Evolutionary conservation across 148 eudicot genomes (phyloP), one percentile per base, ranked within the genome.

Genomic region (Vaccinium macrocarpon): DNA sequence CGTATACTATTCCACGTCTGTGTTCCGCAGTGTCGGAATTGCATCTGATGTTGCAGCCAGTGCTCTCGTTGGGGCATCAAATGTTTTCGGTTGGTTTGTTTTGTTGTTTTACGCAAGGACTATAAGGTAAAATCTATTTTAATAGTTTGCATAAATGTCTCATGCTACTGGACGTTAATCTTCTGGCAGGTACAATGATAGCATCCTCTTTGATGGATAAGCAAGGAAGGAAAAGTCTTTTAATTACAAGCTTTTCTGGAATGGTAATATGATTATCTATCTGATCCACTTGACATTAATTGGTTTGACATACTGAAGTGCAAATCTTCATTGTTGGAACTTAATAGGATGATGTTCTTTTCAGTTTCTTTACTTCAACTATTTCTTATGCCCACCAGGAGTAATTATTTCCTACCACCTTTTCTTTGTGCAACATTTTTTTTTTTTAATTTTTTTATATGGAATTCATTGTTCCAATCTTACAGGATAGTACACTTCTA

Each of bases 11-110:
- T 97, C 99, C 27, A 97, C 99, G 2, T 89, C 98, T 23, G 99
- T 97, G 23, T 97, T 97, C 87, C 96, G 97, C 5, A 93, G 93
- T 87, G 98, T 98, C 86, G 99, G 99, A 82, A 92, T 97, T 88
- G 87, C 93, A 86, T 97, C 99, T 71, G 99, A 97, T 89, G 97
- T 97, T 86, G 99, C 99, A 81, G 99, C 99, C 76, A 97, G 99
- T 91, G 97, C 99, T 87, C 88, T 97, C 9, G 99, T 97, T 80
- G 99, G 99, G 74, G 99, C 96, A 74, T 83, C 99, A 27, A 97
- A 97, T 91, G 99, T 97, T 80, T 88, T 97, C 42, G 99, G 99
- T 93, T 53, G 80, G 92, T 86, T 46, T 52, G 8, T 74, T 64
- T 13, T 82, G 35, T 70, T 32, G 48, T 48, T 79, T 68, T 27